Conservation (phyloP, 352 stramenopile genomes). For the Plasmopara viticola region DNA sequence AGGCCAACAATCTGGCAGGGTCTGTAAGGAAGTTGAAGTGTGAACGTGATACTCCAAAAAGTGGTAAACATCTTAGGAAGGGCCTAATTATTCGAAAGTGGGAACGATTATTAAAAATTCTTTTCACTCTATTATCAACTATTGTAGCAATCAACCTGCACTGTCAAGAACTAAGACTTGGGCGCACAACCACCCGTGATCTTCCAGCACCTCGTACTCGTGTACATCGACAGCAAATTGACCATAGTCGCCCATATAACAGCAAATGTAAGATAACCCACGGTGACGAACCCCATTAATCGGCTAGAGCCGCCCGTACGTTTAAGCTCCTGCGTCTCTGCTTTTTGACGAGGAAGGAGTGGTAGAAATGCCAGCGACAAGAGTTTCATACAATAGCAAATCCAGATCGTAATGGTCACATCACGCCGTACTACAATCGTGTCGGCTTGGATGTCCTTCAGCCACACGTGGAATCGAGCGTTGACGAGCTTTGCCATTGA, state of each 20-base stretch:
- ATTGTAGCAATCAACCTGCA: too few species aligned
- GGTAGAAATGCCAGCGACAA: conserved; percentile 38
- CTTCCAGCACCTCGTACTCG: conserved; percentile 40
- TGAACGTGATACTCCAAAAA: too few species aligned
- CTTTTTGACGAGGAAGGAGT: conserved; percentile 39
- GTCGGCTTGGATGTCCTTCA: conserved; percentile 38
- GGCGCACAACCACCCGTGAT: conserved; percentile 39
- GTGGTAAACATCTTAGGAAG: too few species aligned
- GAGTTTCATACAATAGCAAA: conserved; percentile 49
- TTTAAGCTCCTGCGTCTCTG: conserved; percentile 35
- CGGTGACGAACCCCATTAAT: conserved; percentile 22
- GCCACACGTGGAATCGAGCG: conserved; percentile 37
- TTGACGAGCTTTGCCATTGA: conserved; percentile 44
- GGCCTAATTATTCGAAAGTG: too few species aligned
- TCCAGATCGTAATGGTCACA: conserved; percentile 47
- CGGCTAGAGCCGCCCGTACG: conserved; percentile 31
- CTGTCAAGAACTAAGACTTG: too few species aligned
- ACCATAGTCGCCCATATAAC: conserved; percentile 28
- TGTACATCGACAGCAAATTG: conserved; percentile 43
- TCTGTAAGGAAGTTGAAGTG: too few species aligned
- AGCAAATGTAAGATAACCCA: conserved; percentile 24
- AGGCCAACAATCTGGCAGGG: too few species aligned
- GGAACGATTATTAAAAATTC: too few species aligned
- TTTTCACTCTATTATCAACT: too few species aligned
- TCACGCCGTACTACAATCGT: conserved; percentile 39